phyloP scores from a whole-genome alignment of 192 early-diverging fungal species.

The Entomortierella lignicola region DNA sequence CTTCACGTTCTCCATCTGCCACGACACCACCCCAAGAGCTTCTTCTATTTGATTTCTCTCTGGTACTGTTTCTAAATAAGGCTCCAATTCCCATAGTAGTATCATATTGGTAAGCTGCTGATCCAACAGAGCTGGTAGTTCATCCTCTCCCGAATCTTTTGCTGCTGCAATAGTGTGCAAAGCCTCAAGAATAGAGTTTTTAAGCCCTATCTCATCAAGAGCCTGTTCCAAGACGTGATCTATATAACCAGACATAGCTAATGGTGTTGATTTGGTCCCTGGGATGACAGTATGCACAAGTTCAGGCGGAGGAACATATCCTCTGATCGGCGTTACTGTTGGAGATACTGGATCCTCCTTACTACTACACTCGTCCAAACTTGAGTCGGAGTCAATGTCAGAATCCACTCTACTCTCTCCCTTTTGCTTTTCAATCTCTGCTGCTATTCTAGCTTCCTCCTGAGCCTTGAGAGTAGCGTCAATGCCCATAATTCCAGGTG shows the following conservation, averaged over 20 bases:
- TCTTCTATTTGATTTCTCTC: constrained; percentile 30
- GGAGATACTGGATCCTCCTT: background rate
- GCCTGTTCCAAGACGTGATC: constrained; percentile 34
- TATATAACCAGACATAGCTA: constrained; percentile 21
- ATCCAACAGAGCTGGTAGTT: constrained; percentile 33
- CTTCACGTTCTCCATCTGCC: constrained; percentile 49
- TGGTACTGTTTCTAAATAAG: constrained; percentile 36
- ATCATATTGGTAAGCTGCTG: constrained; percentile 44
- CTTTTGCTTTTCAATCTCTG: constrained; percentile 7
- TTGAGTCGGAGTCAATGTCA: background rate
- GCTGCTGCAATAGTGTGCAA: constrained; percentile 23
- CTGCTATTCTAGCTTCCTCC: background rate
- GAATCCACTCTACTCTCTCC: background rate
- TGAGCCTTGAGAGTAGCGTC: constrained; percentile 23
- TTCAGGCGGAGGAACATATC: constrained; percentile 20
- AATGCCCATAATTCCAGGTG: constrained; percentile 24
- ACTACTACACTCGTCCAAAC: background rate
- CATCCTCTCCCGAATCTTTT: constrained; percentile 48
- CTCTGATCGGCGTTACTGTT: constrained; percentile 3
- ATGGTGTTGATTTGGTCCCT: constrained; percentile 26
- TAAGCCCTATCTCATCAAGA: constrained; percentile 37
- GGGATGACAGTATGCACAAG: constrained; percentile 20
- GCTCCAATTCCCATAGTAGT: constrained; percentile 49
- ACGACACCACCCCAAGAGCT: constrained; percentile 24
- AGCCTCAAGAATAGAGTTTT: constrained; percentile 40